phyloP scores from a whole-genome alignment of 768 basidiomycete species.

The Mycena polygramma region DNA sequence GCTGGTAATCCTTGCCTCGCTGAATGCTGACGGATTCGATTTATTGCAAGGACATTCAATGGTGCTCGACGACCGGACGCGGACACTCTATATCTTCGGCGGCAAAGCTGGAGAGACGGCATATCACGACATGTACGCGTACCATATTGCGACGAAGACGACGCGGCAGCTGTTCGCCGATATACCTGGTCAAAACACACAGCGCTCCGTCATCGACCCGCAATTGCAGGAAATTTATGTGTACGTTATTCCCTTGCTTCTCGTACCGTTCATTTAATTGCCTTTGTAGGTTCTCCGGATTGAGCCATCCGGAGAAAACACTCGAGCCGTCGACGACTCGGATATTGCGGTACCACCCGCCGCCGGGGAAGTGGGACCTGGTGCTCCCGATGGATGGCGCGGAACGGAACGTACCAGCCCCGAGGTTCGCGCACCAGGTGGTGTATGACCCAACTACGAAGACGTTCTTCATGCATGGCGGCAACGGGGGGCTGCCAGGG shows the following conservation, averaged over 20 bases:
- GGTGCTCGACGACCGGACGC: constrained; percentile 74
- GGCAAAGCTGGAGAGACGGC: constrained; percentile 76
- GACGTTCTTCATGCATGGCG: constrained; percentile 79
- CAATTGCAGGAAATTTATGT: constrained; percentile 77
- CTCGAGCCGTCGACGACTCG: constrained; percentile 68
- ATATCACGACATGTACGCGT: constrained; percentile 83
- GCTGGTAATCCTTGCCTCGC: constrained; percentile 1
- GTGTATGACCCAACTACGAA: constrained; percentile 74
- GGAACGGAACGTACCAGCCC: constrained; percentile 58
- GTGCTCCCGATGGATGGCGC: constrained; percentile 56
- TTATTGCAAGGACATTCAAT: constrained; percentile 76
- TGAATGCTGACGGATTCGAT: not conserved
- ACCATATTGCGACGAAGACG: constrained; percentile 70
- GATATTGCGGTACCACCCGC: constrained; percentile 73
- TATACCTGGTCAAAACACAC: constrained; percentile 75
- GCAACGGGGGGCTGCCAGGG: constrained; percentile 68
- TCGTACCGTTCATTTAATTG: constrained; percentile 2
- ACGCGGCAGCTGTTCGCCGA: constrained; percentile 74
- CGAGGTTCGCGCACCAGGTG: constrained; percentile 85
- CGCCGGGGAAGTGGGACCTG: constrained; percentile 75
- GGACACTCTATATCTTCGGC: constrained; percentile 78
- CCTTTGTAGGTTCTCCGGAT: constrained; percentile 68
- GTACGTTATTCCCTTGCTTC: constrained; percentile 55
- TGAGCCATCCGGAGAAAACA: constrained; percentile 56
- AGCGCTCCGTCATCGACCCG: constrained; percentile 78